These are phyloP conservation scores for Catunica adiposa DNA, from an alignment of 2,329 filamentous ascomycete species.

Conservation along the genomic window DNA sequence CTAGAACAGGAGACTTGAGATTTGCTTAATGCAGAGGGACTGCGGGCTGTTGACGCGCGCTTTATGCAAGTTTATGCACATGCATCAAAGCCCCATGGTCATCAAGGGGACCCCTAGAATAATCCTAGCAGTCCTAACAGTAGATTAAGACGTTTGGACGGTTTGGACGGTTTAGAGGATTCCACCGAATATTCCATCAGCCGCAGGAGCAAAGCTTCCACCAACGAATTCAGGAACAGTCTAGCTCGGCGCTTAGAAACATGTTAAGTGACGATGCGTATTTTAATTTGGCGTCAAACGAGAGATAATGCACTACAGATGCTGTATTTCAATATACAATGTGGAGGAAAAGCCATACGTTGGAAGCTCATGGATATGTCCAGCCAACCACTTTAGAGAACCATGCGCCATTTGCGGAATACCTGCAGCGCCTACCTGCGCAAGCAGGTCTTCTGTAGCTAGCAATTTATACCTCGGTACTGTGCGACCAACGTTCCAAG, in stretches of 20 bases:
- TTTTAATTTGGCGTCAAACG: no score
- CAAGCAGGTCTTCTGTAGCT: no score
- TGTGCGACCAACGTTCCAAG: no score
- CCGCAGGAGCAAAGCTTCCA: not conserved
- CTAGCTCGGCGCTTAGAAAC: no score
- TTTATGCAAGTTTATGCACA: slow-evolving; percentile 1
- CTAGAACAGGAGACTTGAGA: not conserved
- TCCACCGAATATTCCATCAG: slow-evolving; percentile 1
- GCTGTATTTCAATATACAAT: no score
- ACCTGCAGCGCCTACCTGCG: no score
- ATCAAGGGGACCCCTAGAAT: not conserved
- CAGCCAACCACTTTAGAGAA: no score
- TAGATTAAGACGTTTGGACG: not conserved
- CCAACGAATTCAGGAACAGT: not conserved
- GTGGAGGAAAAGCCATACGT: no score
- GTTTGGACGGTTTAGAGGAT: not conserved
- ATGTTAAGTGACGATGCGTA: no score
- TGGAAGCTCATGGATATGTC: no score
- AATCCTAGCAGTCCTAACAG: not conserved
- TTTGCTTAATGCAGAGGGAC: not conserved
- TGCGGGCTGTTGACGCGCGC: not conserved
- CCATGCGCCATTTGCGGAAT: no score
- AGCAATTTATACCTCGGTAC: no score
- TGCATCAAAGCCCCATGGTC: not conserved
- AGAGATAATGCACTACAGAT: not conserved